Base-by-base conservation (phyloP, 345 rosid species). In the Syzygium aqueum region DNA sequence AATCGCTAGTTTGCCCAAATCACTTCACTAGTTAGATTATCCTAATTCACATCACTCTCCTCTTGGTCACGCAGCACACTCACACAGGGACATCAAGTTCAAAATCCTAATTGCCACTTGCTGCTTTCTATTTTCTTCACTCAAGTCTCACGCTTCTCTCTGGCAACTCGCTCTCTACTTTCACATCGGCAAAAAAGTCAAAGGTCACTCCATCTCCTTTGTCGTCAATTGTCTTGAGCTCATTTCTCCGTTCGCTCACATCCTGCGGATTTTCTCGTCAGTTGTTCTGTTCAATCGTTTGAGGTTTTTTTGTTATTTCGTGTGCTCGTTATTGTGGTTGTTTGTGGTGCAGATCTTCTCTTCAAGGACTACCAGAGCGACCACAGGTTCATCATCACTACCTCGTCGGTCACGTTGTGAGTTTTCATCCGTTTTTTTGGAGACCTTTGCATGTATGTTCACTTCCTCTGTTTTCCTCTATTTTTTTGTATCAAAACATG, bases 311-410 rank as follows among this genome's bases (percentile, higher is more conserved):
- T 25, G 25, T 23, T 25, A 0, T 57, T 27, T 12, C 13, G 10
- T 9, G 63, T 9, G 63, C 50, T 21, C 46, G 37, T 46, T 86
- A n/a, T 85, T 53, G 65, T 53, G 86, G 22, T 53, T 57, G 65
- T 78, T 46, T 86, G 19, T 80, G 53, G 86, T 40, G 40, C 85
- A 95, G 98, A 95, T 93, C 96, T 95, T 84, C 89, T 96, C 51
- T 92, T 94, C 96, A 96, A 90, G 93, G 98, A 96, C 84, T 95
- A 97, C 89, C 98, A 94, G 93, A 92, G 88, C 43, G 98, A 96
- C 90, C 96, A 96, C 86, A 96, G 94, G 91, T 90, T 96, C 94
- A 93, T 92, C 88, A 10, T 97, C 91, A 92, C 96, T 30, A 92
- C 98, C 15, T 93, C 78, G 84, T 94, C 97, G 86, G 87, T 96